Conservation (phyloP, 345 rosid species). For the Pelargonium nanum region DNA sequence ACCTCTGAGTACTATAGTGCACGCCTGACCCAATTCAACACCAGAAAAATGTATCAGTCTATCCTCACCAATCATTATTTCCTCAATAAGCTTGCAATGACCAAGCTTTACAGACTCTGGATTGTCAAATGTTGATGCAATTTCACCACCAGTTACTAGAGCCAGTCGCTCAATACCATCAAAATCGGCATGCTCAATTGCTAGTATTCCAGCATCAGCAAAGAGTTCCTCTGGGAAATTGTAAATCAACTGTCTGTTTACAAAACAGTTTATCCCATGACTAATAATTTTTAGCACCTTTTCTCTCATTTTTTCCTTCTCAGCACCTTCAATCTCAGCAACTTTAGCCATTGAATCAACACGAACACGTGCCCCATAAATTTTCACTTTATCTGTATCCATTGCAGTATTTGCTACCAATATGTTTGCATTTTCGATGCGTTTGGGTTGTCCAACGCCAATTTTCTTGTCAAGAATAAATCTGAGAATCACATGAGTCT, state of each 20-base stretch:
- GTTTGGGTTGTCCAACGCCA: conserved; percentile 93
- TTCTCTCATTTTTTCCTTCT: conserved; percentile 95
- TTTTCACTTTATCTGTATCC: conserved; percentile 99
- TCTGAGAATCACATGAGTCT: conserved; percentile 24
- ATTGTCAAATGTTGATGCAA: conserved; percentile 94
- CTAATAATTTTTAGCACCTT: conserved; percentile 88
- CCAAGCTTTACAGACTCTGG: conserved; percentile 98
- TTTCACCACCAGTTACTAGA: conserved; percentile 93
- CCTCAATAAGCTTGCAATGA: conserved; percentile 88
- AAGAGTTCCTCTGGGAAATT: conserved; percentile 97
- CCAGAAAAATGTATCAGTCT: conserved; percentile 96
- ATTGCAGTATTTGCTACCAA: conserved; percentile 98
- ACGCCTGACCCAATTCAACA: conserved; percentile 93
- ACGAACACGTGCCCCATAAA: conserved; percentile 97
- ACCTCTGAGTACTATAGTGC: conserved; percentile 88
- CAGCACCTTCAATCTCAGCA: conserved; percentile 98
- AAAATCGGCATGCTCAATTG: conserved; percentile 98
- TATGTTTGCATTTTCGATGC: conserved; percentile 88
- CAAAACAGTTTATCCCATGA: conserved; percentile 94
- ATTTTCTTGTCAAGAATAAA: conserved; percentile 99
- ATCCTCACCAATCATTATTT: conserved; percentile 99
- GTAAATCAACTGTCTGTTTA: conserved; percentile 96
- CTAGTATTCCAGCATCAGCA: conserved; percentile 94
- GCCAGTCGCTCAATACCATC: conserved; percentile 96
- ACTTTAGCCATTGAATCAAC: conserved; percentile 97